Base-by-base conservation (phyloP, 345 rosid species). In the Eucalyptus coolabah region DNA sequence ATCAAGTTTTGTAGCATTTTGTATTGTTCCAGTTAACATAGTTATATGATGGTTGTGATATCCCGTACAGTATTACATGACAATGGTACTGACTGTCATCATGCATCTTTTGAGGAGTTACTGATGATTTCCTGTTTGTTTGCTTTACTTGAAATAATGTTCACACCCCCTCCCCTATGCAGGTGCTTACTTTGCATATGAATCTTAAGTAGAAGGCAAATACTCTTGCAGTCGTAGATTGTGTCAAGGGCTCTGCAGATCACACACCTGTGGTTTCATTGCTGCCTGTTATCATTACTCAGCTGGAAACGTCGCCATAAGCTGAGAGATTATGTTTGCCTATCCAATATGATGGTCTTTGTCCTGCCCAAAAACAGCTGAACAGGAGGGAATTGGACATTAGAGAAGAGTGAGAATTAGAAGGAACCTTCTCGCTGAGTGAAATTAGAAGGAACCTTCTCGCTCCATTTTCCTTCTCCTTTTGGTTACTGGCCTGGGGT, bases 131-230 rank as follows among this genome's bases (percentile, higher is more conserved):
- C 30, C 40, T 13, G 15, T 12, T 44, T 77, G 28, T 77, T 77
- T 77, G 85, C 47, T 49, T 37, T n/a, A 49, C 32, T 5, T 40
- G 17, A 86, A 86, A n/a, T 86, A 17, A 49, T 49, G 24, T n/a
- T 0, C 24, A 1, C 7, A 2, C 28, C 16, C 45, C 12, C 21
- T 1, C 51, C 7, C 18, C 7, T 0, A 37, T 77, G 47, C 83
- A 6, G 47, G 9, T 77, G 47, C 47, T 37, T 37, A 77, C 83
- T 77, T 77, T 21, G 47, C 83, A 77, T 77, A 77, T 72, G 83
- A 40, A 40, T 77, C 16, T 77, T 37, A 5, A 37, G 83, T 21
- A 6, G 13, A 77, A 77, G 30, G 85, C 13, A 14, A 77, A 12
- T 26, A 12, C 28, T 77, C 30, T 77, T 77, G 24, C 85, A 11